A percentile compares a stretch with the other conserved stretches of the same genome.
phyloP scores from a whole-genome alignment of 257 asterid genomes.

The Solanum arcanum region DNA sequence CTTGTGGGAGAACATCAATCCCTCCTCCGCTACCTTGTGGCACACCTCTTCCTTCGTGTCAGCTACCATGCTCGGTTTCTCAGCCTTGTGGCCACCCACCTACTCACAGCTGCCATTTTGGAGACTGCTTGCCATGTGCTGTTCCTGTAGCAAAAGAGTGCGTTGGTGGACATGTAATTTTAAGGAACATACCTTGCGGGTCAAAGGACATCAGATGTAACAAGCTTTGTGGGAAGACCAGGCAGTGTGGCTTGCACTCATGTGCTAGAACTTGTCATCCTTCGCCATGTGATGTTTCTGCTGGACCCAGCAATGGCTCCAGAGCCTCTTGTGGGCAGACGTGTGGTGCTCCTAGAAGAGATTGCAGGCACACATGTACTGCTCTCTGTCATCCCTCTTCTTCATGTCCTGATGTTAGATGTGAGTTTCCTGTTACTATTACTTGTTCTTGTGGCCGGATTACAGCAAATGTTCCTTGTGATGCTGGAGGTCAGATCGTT shows the following conservation, averaged over 20 bases:
- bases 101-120: conserved; percentile 95
- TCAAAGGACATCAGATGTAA: conserved; percentile 90
- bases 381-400: conserved; percentile 77
- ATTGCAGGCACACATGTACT: conserved; percentile 83
- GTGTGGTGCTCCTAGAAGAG: conserved; percentile 96
- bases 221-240: conserved; percentile 84
- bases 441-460: conserved; percentile 83
- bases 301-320: conserved; percentile 20
- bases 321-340: conserved; percentile 80
- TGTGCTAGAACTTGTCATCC: conserved; percentile 90
- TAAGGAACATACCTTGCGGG: conserved; percentile 87
- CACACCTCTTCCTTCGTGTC: conserved; percentile 83
- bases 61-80: conserved; percentile 73
- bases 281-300: conserved; percentile 57
- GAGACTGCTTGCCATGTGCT: conserved; percentile 93
- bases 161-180: conserved; percentile 86
- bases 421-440: conserved; percentile 77
- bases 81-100: conserved; percentile 96
- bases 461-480: conserved; percentile 78
- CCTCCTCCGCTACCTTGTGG: conserved; percentile 99
- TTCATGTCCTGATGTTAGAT: conserved; percentile 75
- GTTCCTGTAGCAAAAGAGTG: conserved; percentile 84
- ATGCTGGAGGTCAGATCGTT: conserved; percentile 54
- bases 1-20: conserved; percentile 86
- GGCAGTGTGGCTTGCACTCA: conserved; percentile 95